These are phyloP conservation scores for Ceratobasidium theobromae DNA, from an alignment of 1,284 basidiomycete genomes.

Conservation along the genomic window DNA sequence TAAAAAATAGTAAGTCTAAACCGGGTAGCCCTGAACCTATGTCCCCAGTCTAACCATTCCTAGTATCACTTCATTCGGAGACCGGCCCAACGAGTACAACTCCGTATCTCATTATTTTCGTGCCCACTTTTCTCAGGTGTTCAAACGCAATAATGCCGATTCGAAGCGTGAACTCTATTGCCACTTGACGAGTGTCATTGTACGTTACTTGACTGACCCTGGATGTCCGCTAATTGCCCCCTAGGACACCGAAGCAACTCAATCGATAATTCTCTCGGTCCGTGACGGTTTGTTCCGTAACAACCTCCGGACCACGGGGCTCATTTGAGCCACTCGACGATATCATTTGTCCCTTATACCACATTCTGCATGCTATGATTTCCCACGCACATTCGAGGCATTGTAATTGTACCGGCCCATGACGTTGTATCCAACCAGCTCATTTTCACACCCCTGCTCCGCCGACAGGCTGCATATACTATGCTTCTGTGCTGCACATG, in stretches of 20 bases:
- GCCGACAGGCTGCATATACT: background rate
- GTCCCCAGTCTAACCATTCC: background rate
- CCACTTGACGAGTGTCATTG: slow-evolving; percentile 34
- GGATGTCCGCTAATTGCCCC: background rate
- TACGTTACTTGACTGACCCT: background rate
- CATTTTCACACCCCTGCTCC: background rate
- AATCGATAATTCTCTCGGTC: slow-evolving; percentile 18
- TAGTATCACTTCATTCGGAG: slow-evolving; percentile 78
- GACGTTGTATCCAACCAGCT: background rate
- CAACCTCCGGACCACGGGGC: slow-evolving; percentile 13
- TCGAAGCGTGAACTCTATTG: slow-evolving; percentile 33
- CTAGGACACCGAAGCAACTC: slow-evolving; percentile 18
- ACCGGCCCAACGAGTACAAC: slow-evolving; percentile 68
- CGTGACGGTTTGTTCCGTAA: slow-evolving; percentile 20
- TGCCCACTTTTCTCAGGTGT: slow-evolving; percentile 50
- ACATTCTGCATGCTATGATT: background rate
- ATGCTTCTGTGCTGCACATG: slow-evolving; percentile 10
- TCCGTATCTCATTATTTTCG: slow-evolving; percentile 75
- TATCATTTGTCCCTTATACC: background rate
- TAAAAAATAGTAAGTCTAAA: slow-evolving; percentile 62
- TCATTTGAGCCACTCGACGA: no score
- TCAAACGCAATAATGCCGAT: slow-evolving; percentile 34
- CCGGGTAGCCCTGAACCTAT: background rate
- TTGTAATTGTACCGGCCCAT: slow-evolving; percentile 22
- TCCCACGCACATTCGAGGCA: no score